These are phyloP conservation scores for Peronospora farinosa DNA, from an alignment of 352 stramenopile genomes.

Conservation along the genomic window DNA sequence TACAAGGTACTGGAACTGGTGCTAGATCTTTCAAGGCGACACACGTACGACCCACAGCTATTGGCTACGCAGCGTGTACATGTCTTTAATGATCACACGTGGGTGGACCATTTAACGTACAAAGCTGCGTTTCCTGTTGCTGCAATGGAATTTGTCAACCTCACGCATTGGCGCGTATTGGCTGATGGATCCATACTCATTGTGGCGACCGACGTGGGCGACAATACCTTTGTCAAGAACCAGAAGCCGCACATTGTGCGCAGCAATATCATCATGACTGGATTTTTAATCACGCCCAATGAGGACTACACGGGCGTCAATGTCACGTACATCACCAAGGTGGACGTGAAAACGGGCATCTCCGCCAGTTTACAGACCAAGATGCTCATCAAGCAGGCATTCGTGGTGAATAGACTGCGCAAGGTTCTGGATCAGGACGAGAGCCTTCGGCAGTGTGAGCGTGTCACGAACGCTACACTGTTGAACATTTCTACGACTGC, in stretches of 20 bases:
- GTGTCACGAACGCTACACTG: conserved; percentile 44
- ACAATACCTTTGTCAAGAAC: conserved; percentile 33
- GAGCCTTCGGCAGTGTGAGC: conserved; percentile 16
- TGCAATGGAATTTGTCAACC: conserved; percentile 52
- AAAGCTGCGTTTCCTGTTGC: conserved; percentile 58
- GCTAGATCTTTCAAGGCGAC: conserved; percentile 41
- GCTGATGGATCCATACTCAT: conserved; percentile 48
- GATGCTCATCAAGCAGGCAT: conserved; percentile 66
- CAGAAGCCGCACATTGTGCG: conserved; percentile 49
- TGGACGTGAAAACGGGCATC: conserved; percentile 56
- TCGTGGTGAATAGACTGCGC: conserved; percentile 53
- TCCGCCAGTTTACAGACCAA: conserved; percentile 50
- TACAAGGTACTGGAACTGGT: conserved; percentile 51
- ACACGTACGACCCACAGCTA: conserved; percentile 53
- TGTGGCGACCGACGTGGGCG: conserved; percentile 39
- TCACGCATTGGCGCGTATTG: conserved; percentile 72
- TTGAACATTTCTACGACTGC: conserved; percentile 33
- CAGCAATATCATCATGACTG: conserved; percentile 46
- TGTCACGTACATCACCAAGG: conserved; percentile 62
- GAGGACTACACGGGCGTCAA: conserved; percentile 48
- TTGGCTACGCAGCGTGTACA: conserved; percentile 40
- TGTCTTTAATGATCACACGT: conserved; percentile 67
- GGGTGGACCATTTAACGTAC: conserved; percentile 64
- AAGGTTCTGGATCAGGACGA: conserved; percentile 52
- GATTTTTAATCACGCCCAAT: conserved; percentile 58